These are phyloP conservation scores for Austroboletus niveus DNA, from an alignment of 1,284 basidiomycete species.

Conservation along the genomic window DNA sequence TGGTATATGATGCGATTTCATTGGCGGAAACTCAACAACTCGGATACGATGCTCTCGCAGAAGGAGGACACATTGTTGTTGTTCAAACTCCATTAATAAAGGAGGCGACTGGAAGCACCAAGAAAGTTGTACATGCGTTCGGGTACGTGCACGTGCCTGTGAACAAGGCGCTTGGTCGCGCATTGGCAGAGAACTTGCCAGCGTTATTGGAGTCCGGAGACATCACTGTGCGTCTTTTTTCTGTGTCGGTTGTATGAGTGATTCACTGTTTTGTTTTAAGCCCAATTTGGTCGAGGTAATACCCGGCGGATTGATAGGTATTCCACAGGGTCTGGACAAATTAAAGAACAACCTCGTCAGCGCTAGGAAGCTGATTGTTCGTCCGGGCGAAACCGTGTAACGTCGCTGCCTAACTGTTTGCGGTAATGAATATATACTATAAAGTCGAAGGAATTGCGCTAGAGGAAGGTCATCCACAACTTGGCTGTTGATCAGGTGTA, in stretches of 20 bases:
- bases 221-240: slow-evolving; percentile 15
- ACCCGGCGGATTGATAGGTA: slow-evolving; percentile 21
- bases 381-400: slow-evolving; percentile 13
- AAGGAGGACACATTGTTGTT: slow-evolving; percentile 19
- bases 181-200: slow-evolving; percentile 14
- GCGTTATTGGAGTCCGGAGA: slow-evolving; percentile 20
- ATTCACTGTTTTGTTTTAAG: slow-evolving; percentile 1
- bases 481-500: too few relatives aligned
- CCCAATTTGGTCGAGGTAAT: slow-evolving; percentile 24
- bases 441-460: too few relatives aligned
- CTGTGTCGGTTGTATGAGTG: not conserved
- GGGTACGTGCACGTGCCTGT: slow-evolving; percentile 9
- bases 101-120: slow-evolving; percentile 13
- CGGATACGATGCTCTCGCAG: slow-evolving; percentile 20
- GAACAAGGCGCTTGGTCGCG: slow-evolving; percentile 16
- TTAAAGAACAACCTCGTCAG: slow-evolving; percentile 27
- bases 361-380: slow-evolving; percentile 20
- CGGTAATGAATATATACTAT: too few relatives aligned
- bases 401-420: too few relatives aligned
- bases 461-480: too few relatives aligned
- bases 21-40: slow-evolving; percentile 19
- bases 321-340: slow-evolving; percentile 19
- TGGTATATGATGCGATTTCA: slow-evolving; percentile 21
- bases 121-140: slow-evolving; percentile 8
- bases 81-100: slow-evolving; percentile 5